Conservation (phyloP, 164 flowering plant genomes). For the Cinnamomum chago region DNA sequence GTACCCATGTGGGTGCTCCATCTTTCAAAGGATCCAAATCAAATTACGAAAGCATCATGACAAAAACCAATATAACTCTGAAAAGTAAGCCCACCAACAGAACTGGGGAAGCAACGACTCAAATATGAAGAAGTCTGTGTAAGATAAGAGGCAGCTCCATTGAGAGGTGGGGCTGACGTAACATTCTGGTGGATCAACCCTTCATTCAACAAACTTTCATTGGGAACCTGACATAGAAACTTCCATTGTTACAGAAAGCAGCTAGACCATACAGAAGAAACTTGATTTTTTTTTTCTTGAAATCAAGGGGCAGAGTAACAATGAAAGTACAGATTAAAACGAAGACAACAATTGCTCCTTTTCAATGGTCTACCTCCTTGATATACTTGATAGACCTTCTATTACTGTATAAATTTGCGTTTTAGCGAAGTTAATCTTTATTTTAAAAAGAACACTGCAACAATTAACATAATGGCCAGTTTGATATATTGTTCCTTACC, state of each 20-base stretch:
- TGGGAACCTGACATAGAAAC: slow-evolving; percentile 29
- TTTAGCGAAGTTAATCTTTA: no score
- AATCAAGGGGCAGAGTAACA: neutral
- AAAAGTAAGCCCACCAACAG: slow-evolving; percentile 43
- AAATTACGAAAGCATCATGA: neutral
- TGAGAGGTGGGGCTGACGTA: slow-evolving; percentile 69
- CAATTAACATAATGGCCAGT: no score
- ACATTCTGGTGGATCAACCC: slow-evolving; percentile 64
- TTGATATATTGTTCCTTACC: neutral
- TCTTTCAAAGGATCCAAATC: no score
- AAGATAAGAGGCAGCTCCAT: slow-evolving; percentile 85
- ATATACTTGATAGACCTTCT: no score
- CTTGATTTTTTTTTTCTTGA: neutral
- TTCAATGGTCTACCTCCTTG: no score
- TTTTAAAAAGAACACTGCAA: no score
- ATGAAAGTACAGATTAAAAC: no score
- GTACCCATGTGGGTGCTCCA: no score
- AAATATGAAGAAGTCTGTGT: slow-evolving; percentile 72
- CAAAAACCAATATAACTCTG: neutral
- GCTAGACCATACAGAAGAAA: neutral
- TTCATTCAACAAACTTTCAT: slow-evolving; percentile 31
- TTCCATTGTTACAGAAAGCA: neutral
- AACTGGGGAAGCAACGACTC: slow-evolving; percentile 63
- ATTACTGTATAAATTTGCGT: no score
- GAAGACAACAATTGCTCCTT: neutral